These are phyloP conservation scores for Eucalyptus curtisii DNA, from an alignment of 345 rosid species.

Conservation along the genomic window DNA sequence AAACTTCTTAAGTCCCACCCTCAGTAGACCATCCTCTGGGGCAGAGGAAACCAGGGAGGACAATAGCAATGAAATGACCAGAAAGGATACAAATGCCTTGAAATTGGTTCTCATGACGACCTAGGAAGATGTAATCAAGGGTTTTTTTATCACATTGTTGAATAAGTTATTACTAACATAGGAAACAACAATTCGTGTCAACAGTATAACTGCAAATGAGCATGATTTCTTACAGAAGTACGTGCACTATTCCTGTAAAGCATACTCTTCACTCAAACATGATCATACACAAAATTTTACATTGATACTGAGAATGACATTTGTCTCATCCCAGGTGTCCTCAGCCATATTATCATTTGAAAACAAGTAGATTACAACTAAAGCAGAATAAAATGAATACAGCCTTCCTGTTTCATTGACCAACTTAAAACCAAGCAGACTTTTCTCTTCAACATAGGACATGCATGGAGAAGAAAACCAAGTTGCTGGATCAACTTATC, in stretches of 20 bases:
- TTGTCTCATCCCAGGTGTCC: not conserved
- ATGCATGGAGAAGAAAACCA: not conserved
- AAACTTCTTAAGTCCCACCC: constrained; percentile 65
- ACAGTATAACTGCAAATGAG: not conserved
- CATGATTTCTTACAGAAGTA: not conserved
- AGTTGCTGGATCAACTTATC: not conserved
- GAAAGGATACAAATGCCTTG: constrained; percentile 8
- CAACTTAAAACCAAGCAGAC: not conserved
- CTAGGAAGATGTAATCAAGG: constrained; percentile 1
- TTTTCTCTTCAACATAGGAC: not conserved
- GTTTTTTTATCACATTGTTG: not conserved
- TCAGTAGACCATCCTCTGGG: constrained; percentile 37
- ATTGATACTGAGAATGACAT: not conserved
- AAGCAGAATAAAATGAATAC: not conserved
- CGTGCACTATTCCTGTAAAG: not conserved
- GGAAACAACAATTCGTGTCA: not conserved
- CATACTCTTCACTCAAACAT: not conserved
- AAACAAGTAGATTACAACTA: not conserved
- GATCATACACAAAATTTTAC: not conserved
- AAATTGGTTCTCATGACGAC: constrained; percentile 34
- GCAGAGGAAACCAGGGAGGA: constrained; percentile 18
- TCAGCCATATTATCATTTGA: not conserved
- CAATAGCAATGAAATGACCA: constrained; percentile 34
- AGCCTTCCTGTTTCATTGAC: not conserved
- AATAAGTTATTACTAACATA: not conserved